These are phyloP conservation scores for Magnolia kwangsiensis DNA, from an alignment of 164 flowering plant genomes.

Conservation along the genomic window DNA sequence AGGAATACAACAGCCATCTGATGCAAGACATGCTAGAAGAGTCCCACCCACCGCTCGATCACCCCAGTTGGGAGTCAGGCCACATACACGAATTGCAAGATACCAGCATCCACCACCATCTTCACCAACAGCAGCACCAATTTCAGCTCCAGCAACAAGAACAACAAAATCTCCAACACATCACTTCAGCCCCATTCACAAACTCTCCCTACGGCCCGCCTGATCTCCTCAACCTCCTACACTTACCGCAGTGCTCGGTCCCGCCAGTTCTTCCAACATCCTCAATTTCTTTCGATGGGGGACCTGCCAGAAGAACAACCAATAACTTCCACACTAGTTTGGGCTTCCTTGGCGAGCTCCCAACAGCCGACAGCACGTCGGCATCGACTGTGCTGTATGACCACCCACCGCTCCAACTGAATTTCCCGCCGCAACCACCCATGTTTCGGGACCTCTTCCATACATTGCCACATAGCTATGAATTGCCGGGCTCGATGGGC, in stretches of 20 bases:
- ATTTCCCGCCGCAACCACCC: conserved; percentile 74
- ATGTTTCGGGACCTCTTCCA: conserved; percentile 57
- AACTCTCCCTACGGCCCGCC: conserved; percentile 30
- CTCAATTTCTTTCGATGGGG: conserved; percentile 32
- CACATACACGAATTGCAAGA: conserved; percentile 22
- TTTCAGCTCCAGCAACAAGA: conserved; percentile 18
- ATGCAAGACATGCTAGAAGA: conserved; percentile 31
- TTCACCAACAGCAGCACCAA: conserved; percentile 5
- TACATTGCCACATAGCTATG: conserved; percentile 38
- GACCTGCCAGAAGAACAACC: conserved; percentile 17
- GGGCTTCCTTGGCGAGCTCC: conserved; percentile 34
- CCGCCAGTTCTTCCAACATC: conserved; percentile 32
- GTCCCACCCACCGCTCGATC: conserved; percentile 18
- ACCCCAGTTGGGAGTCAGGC: conserved; percentile 30
- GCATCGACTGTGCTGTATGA: conserved; percentile 39
- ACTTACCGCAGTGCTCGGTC: conserved; percentile 41
- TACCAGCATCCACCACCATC: conserved; percentile 8
- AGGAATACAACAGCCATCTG: conserved; percentile 23
- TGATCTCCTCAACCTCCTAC: conserved; percentile 55
- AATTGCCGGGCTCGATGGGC: conserved; percentile 23
- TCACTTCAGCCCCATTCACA: conserved; percentile 20
- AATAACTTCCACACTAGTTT: conserved; percentile 20
- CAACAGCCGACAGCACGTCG: conserved; percentile 11
- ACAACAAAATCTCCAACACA: conserved; percentile 23
- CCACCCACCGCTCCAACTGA: conserved; percentile 62